These are phyloP conservation scores for Fusarium ramigenum DNA, from an alignment of 2,329 filamentous ascomycete species.

Conservation along the genomic window DNA sequence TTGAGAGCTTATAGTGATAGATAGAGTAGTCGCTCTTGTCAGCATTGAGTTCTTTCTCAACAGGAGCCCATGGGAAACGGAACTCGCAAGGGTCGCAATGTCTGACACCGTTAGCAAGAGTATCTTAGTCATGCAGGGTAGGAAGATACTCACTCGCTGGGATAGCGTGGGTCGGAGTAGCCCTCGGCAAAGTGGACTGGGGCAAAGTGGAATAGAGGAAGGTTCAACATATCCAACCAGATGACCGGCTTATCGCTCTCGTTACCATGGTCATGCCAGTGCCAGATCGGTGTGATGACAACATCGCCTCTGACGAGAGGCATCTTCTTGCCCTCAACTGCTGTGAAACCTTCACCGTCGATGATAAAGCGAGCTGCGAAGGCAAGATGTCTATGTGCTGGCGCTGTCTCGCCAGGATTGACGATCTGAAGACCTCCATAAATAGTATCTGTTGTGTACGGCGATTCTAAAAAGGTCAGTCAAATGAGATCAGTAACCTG, in stretches of 20 bases:
- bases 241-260: conserved; percentile 63
- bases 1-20: conserved; percentile 49
- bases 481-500: fast-evolving
- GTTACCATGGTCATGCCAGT: conserved; percentile 70
- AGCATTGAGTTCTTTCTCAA: conserved; percentile 52
- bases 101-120: conserved; percentile 7
- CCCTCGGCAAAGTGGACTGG: conserved; percentile 65
- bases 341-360: conserved; percentile 66
- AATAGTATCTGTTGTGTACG: conserved; percentile 59
- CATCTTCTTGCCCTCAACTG: conserved; percentile 64
- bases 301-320: conserved; percentile 63
- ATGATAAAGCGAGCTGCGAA: conserved; percentile 68
- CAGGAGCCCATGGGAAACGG: conserved; percentile 55
- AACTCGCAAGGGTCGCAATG: conserved; percentile 51
- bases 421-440: conserved; percentile 67
- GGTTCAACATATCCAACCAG: conserved; percentile 66
- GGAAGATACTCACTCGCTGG: conserved; percentile 49
- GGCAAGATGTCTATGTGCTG: conserved; percentile 64
- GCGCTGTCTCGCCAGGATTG: conserved; percentile 64
- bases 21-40: conserved; percentile 41
- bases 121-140: fast-evolving
- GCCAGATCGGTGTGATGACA: conserved; percentile 66
- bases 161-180: conserved; percentile 58
- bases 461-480: conserved; percentile 51
- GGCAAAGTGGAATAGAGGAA: conserved; percentile 60